Evolutionary conservation across 2,329 filamentous ascomycete genomes (phyloP), one percentile per base, ranked within the genome.

Genomic region (Alternaria dauci): DNA sequence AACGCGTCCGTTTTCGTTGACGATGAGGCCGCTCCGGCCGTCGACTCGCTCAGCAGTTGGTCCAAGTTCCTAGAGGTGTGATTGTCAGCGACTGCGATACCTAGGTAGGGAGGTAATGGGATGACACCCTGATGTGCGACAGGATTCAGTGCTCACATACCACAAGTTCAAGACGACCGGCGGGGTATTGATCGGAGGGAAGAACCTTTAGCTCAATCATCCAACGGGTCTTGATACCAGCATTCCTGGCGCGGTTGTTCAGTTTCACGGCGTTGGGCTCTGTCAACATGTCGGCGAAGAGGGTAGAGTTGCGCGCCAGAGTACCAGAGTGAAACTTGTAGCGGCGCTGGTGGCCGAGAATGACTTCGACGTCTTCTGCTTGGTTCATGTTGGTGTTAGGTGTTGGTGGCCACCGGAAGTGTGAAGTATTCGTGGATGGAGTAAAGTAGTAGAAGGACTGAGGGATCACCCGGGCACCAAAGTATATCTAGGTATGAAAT

Each of bases 1-100:
- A 14, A 72, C 56, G 41, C 69, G 71, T 6, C 78, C 78, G 36
- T 79, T 80, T 48, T 79, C 75, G 52, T 79, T 74, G 26, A 78
- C 59, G 8, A 74, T 61, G 1, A 72, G 57, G 16, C 68, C 68
- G 44, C 36, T 53, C 36, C 55, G 57, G 52, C 58, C 55, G 38
- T 71, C 62, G 20, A 59, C 55, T 18, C 71, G 67, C 34, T 75
- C 71, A 36, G 78, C 80, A 26, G 65, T 72, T 39, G 67, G 58
- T 34, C 75, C 73, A 34, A 82, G 70, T 26, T 76, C 69, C 79
- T 81, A 25, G 5, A 54, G 2, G 20, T 2, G 9, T 25, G 5
- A 16, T 14, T 47, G 18, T 70, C 23, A 69, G 55, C 36, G 8
- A 32, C 28, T 36, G 28, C 4, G 9, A 8, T 4, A 42, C 20